A percentile compares a stretch with the other conserved stretches of the same genome.
Conservation (phyloP, 768 basidiomycete species). For the Tulasnella sp. region DNA sequence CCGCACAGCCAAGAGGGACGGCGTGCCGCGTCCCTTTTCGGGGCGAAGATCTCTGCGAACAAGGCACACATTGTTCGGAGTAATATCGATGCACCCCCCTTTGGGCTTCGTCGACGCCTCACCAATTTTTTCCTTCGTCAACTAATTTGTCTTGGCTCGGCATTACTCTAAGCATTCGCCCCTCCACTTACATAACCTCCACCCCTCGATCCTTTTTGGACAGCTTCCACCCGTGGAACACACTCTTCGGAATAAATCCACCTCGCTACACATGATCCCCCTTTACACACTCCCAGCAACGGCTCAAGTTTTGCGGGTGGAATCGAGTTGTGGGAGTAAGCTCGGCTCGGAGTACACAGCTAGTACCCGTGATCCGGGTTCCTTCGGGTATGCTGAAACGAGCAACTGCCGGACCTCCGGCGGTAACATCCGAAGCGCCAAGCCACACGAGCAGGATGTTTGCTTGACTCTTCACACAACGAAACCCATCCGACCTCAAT, state of each 20-base stretch:
- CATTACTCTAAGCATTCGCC: not conserved
- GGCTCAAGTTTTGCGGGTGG: not conserved
- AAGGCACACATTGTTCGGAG: not conserved
- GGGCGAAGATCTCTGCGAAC: not conserved
- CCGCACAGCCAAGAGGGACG: not conserved
- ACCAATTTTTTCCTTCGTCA: too few relatives aligned
- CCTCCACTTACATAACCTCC: conserved; percentile 3
- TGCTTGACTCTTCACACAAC: too few relatives aligned
- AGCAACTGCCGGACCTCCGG: too few relatives aligned
- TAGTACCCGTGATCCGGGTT: too few relatives aligned
- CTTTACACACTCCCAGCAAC: not conserved
- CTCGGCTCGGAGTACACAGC: not conserved
- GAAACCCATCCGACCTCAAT: too few relatives aligned
- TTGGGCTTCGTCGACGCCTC: not conserved
- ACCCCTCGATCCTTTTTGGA: not conserved
- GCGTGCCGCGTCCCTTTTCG: not conserved
- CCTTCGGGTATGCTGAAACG: too few relatives aligned
- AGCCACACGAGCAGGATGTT: too few relatives aligned
- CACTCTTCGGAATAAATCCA: not conserved
- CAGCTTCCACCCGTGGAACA: not conserved
- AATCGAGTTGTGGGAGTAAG: not conserved
- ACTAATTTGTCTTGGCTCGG: not conserved
- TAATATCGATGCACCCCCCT: not conserved
- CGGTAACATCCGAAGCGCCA: too few relatives aligned
- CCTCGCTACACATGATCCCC: not conserved